These are phyloP conservation scores for Cucumis hystrix DNA, from an alignment of 306 rosid species.

Conservation along the genomic window DNA sequence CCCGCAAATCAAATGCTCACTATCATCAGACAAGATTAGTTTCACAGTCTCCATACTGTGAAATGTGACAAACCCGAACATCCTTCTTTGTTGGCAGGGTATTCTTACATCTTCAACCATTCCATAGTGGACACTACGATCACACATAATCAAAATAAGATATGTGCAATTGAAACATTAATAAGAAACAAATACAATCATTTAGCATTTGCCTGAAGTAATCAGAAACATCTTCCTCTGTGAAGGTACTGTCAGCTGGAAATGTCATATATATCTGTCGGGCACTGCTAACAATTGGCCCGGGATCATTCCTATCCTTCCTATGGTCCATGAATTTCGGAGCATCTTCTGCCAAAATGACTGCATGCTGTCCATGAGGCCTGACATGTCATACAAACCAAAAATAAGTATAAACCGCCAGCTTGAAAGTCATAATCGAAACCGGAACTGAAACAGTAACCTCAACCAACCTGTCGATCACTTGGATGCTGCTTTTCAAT, in stretches of 20 bases:
- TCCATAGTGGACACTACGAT: slow-evolving; percentile 39
- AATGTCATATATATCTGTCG: slow-evolving; percentile 77
- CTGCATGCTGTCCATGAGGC: slow-evolving; percentile 86
- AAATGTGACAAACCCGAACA: slow-evolving; percentile 91
- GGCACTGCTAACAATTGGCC: slow-evolving; percentile 52
- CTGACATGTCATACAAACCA: slow-evolving; percentile 20
- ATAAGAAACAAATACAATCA: not conserved
- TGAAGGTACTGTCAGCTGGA: slow-evolving; percentile 78
- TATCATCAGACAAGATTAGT: slow-evolving; percentile 46
- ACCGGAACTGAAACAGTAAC: too few relatives aligned
- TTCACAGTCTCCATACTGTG: slow-evolving; percentile 49
- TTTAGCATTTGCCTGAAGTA: slow-evolving; percentile 54
- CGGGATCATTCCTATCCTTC: slow-evolving; percentile 35
- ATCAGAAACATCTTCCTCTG: slow-evolving; percentile 66
- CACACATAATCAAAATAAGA: not conserved
- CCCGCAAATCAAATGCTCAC: slow-evolving; percentile 61
- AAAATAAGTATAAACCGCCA: not conserved
- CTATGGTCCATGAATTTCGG: slow-evolving; percentile 25
- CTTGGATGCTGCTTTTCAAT: slow-evolving; percentile 41
- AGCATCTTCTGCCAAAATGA: slow-evolving; percentile 63
- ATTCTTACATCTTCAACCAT: slow-evolving; percentile 78
- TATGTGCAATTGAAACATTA: not conserved
- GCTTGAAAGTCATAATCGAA: not conserved
- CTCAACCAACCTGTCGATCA: slow-evolving; percentile 59
- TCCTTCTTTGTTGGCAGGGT: slow-evolving; percentile 66